phyloP scores from a whole-genome alignment of 225 moss, liverwort and hornwort species.

The Pseudoscleropodium purum region DNA sequence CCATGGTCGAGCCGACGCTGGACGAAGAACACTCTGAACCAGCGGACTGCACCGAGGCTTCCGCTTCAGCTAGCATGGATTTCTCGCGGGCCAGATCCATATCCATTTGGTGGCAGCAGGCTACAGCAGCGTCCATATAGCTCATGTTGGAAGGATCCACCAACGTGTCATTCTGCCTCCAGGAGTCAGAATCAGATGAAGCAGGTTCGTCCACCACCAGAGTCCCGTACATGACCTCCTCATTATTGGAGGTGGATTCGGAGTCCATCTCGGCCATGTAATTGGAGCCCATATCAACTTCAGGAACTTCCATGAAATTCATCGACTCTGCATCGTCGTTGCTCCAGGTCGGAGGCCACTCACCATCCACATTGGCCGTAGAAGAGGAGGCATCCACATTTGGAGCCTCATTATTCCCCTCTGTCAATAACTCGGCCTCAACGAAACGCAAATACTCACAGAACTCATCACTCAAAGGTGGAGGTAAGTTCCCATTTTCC shows the following conservation, averaged over 20 bases:
- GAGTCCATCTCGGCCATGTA: background rate
- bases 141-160: background rate
- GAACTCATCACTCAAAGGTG: background rate
- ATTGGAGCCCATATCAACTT: background rate
- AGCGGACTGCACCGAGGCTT: background rate
- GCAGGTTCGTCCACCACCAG: background rate
- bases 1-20: rapidly evolving
- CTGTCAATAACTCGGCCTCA: background rate
- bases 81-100: no score
- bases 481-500: background rate
- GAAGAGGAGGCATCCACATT: background rate
- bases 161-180: no score
- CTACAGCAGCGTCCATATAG: no score
- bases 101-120: background rate
- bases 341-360: background rate
- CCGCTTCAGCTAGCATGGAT: no score
- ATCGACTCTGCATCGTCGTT: background rate
- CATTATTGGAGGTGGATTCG: background rate
- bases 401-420: background rate
- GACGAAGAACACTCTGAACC: background rate
- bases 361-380: background rate
- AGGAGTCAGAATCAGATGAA: background rate
- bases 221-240: background rate
- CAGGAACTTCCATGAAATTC: no score
- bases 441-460: background rate